Evolutionary conservation across 2,329 filamentous ascomycete species (phyloP), one percentile per base, ranked within the genome.

Genomic region (Clathrospora elynae): DNA sequence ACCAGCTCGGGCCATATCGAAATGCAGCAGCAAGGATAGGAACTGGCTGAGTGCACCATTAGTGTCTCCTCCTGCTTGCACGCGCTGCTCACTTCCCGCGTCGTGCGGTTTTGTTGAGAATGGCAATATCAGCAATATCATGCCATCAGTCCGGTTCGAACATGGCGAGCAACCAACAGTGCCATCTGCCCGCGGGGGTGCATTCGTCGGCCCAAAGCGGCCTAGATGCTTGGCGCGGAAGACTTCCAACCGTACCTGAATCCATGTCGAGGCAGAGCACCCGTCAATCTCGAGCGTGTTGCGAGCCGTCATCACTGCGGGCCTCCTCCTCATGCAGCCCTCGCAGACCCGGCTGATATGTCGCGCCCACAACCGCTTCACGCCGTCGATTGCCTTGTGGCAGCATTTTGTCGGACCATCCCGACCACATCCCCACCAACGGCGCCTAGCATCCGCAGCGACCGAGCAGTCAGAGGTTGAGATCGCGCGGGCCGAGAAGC

Each of bases 301-400:
- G 34, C 43, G 20, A 28, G 30, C 35, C 30, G 40, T 35, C 43
- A 30, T 28, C 26, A 14, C 41, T 32, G 44, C 47, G n/a, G n/a
- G n/a, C n/a, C 33, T 43, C 42, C 44, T 57, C 49, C 44, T 35
- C 51, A 68, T 66, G 63, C 61, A 60, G 45, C 46, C 51, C 32
- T 49, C 52, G 34, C 53, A 42, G 32, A 30, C 44, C 20, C 55
- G 59, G 25, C 57, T 57, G 26, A 50, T 56, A 57, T 70, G 68
- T 51, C 56, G 59, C 48, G 62, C 67, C 23, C 53, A 54, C 43
- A 64, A 70, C 32, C 54, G 55, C 33, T 69, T 68, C 44, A 55
- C 49, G 37, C 63, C 63, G 6, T 57, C 66, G 10, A 42, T 53
- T 33, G 58, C 50, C 18, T 53, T 70, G 17, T 69, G 62, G 64